These are phyloP conservation scores for Thelephora aurantiotincta DNA, from an alignment of 768 basidiomycete genomes.

Conservation along the genomic window DNA sequence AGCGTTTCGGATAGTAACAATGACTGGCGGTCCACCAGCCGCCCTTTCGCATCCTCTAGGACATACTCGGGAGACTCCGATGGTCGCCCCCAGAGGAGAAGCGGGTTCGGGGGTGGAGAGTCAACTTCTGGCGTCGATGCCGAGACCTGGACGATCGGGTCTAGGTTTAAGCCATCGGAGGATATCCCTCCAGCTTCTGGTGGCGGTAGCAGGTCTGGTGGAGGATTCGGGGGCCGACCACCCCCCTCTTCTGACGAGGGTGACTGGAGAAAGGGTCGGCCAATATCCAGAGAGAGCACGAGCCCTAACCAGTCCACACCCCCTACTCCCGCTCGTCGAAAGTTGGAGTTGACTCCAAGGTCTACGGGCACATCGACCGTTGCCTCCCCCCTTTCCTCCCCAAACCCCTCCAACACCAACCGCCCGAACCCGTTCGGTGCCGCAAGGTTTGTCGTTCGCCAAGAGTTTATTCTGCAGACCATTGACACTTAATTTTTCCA, in stretches of 20 bases:
- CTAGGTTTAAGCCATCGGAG: conserved; percentile 51
- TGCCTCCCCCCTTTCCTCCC: conserved; percentile 68
- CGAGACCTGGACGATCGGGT: conserved; percentile 63
- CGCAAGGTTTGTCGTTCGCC: conserved; percentile 42
- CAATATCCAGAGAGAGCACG: conserved; percentile 30
- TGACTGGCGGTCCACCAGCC: conserved; percentile 61
- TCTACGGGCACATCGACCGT: conserved; percentile 49
- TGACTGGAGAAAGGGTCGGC: conserved; percentile 56
- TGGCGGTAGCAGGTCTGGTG: conserved; percentile 29
- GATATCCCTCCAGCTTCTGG: conserved; percentile 12
- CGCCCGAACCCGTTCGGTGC: conserved; percentile 76
- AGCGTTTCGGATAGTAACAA: conserved; percentile 43
- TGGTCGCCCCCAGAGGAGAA: conserved; percentile 32
- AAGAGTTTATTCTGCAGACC: not conserved
- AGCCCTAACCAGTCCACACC: conserved; percentile 58
- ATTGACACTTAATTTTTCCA: conserved; percentile 14
- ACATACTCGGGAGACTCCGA: conserved; percentile 8
- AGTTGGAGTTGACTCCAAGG: conserved; percentile 78
- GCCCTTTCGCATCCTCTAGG: conserved; percentile 1
- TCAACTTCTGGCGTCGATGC: conserved; percentile 39
- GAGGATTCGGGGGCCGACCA: conserved; percentile 30
- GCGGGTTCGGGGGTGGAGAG: conserved; percentile 38
- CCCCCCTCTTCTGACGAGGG: conserved; percentile 32
- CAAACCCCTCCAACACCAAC: conserved; percentile 40
- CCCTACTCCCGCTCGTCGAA: conserved; percentile 67